Percentiles rank a stretch among this genome's conserved stretches.
Conservation (phyloP, 2,329 filamentous ascomycete genomes). For the Paecilomyces fulvus region DNA sequence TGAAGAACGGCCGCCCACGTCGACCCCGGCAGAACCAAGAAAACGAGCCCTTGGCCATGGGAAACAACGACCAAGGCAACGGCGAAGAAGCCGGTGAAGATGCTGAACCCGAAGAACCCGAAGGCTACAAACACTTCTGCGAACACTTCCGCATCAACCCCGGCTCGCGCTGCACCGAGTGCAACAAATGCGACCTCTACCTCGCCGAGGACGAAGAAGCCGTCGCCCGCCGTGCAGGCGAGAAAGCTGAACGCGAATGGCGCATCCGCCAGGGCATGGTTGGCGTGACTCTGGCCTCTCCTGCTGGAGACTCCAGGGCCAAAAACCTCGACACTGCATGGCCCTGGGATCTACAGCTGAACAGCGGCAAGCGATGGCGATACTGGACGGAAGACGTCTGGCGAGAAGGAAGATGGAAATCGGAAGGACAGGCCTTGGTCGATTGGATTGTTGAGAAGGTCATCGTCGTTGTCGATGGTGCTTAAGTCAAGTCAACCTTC, state of each 20-base stretch:
- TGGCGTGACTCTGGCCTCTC: slow-evolving; percentile 20
- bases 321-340: slow-evolving; percentile 10
- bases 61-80: slow-evolving; percentile 6
- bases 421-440: slow-evolving; percentile 31
- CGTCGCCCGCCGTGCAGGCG: slow-evolving; percentile 59
- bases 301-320: not conserved
- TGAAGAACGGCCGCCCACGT: slow-evolving; percentile 5
- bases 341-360: slow-evolving; percentile 17
- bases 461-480: slow-evolving; percentile 21
- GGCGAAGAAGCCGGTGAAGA: slow-evolving; percentile 18
- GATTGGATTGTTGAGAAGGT: slow-evolving; percentile 34
- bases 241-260: slow-evolving; percentile 66
- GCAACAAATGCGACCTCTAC: slow-evolving; percentile 68
- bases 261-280: slow-evolving; percentile 50
- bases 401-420: slow-evolving; percentile 32
- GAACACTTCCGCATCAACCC: slow-evolving; percentile 84
- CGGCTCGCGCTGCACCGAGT: slow-evolving; percentile 67
- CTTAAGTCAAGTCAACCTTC: not conserved
- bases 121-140: slow-evolving; percentile 91
- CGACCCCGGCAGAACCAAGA: slow-evolving; percentile 9
- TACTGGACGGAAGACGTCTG: slow-evolving; percentile 32
- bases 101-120: slow-evolving; percentile 37
- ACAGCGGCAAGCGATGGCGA: slow-evolving; percentile 14
- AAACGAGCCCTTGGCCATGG: slow-evolving; percentile 30
- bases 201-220: slow-evolving; percentile 64